Percentiles rank a stretch among this genome's conserved stretches.
These are phyloP conservation scores for Phlebiopsis gigantea DNA, from an alignment of 768 basidiomycete genomes.

Conservation along the genomic window DNA sequence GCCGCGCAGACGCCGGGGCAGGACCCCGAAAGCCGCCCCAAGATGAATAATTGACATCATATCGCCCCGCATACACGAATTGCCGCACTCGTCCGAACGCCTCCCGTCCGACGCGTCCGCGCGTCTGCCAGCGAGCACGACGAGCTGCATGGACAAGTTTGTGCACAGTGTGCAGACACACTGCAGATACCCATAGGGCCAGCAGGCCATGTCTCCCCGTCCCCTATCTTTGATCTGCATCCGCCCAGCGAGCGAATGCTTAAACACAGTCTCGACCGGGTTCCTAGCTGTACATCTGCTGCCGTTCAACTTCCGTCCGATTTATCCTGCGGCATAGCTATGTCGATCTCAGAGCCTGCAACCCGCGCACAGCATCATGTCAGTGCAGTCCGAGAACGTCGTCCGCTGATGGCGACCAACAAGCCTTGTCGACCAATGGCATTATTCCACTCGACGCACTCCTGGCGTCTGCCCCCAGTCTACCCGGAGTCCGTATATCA, in stretches of 20 bases:
- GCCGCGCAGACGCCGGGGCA: constrained; percentile 1
- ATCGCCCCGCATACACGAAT: background rate
- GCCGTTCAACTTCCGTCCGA: constrained; percentile 5
- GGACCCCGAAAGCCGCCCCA: constrained; percentile 1
- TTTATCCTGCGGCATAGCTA: background rate
- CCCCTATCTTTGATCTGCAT: background rate
- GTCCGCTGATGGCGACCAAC: background rate
- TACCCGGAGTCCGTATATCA: constrained; percentile 1
- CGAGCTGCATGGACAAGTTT: no score
- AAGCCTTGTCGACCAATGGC: background rate
- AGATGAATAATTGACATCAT: constrained; percentile 4
- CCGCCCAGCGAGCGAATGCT: background rate
- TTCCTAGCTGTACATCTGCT: background rate
- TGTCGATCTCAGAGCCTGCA: constrained; percentile 1
- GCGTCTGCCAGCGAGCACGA: background rate
- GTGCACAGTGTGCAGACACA: background rate
- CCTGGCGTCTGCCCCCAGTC: background rate
- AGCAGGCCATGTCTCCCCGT: background rate
- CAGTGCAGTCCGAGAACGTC: background rate
- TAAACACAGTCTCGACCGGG: background rate
- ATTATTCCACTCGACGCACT: background rate
- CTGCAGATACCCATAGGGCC: background rate
- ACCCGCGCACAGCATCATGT: constrained; percentile 2
- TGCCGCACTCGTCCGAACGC: background rate
- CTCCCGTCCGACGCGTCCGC: background rate